These are phyloP conservation scores for Cordyceps cateniannulata DNA, from an alignment of 2,329 filamentous ascomycete species.

Conservation along the genomic window DNA sequence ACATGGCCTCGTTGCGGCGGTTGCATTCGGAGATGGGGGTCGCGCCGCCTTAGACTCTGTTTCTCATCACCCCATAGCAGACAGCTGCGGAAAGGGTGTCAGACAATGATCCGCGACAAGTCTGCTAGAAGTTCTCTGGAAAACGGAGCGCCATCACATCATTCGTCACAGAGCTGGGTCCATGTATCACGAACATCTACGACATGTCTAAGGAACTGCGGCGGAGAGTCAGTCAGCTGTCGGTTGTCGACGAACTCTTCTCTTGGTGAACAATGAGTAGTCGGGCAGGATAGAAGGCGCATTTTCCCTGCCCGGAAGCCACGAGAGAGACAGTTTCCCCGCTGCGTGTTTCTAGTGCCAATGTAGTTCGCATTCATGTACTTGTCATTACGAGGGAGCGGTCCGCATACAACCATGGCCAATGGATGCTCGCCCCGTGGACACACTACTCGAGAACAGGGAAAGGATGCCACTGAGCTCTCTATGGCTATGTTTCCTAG, in stretches of 20 bases:
- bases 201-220: slow-evolving; percentile 2
- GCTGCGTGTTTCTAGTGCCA: too few relatives aligned
- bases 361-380: too few relatives aligned
- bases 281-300: not conserved
- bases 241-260: not conserved
- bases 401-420: too few relatives aligned
- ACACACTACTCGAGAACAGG: too few relatives aligned
- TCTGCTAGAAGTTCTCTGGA: not conserved
- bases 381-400: too few relatives aligned
- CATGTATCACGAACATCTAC: not conserved
- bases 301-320: too few relatives aligned
- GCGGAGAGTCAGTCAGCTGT: not conserved
- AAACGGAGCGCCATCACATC: not conserved
- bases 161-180: not conserved
- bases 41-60: slow-evolving; percentile 8
- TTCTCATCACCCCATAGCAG: not conserved
- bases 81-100: not conserved
- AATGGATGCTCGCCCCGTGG: too few relatives aligned
- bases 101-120: not conserved
- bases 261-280: not conserved
- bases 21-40: not conserved
- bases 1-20: not conserved
- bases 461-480: too few relatives aligned
- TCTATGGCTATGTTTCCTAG: too few relatives aligned
- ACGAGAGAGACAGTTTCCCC: too few relatives aligned